Base-by-base conservation (phyloP, 78 protist species). In the Chrysochromulina tobinii region DNA sequence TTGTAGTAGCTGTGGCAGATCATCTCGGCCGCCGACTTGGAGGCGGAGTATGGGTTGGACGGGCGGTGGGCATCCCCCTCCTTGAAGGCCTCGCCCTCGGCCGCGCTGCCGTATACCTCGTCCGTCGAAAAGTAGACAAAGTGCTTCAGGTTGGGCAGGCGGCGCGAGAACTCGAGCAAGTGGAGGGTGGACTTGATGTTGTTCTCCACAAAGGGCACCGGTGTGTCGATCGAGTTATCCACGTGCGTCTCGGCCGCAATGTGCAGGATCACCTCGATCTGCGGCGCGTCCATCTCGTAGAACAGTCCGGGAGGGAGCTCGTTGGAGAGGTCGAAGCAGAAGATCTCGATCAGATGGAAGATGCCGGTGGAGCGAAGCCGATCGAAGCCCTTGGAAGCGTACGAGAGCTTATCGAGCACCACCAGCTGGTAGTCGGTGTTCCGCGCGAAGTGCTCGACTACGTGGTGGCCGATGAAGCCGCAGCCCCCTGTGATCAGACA, bases 11-110 rank as follows among this genome's bases (percentile, higher is more conserved):
- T 50, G 25, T 50, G 83, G 83, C 83, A 75, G 23, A 75, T 75
- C 83, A 75, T 75, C 57, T 75, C 83, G 21, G 83, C 83, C 83
- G 83, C 83, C n/a, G 83, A 75, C 83, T 75, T 75, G 18, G 58
- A 50, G 23, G 83, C 83, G 7, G 83, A 75, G 83, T 75, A 75
- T 3, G 83, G 83, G 57, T 75, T 75, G 83, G 83, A 75, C 27
- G 83, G 83, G 58, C 6, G 6, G 57, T 75, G 83, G 6, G 83
- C 58, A 57, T 75, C 83, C 27, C 58, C 15, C 25, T 15, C 83
- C 57, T 75, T 75, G 83, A 50, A 75, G 25, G 54, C 54, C 83
- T 75, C 58, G 58, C 83, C 83, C 11, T 75, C 83, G 58, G 8
- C 83, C 18, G 83, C 83, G 38, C 58, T 50, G n/a, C 83, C 83